Base-by-base conservation (phyloP, 768 basidiomycete genomes). In the Neoboletus magnificus region DNA sequence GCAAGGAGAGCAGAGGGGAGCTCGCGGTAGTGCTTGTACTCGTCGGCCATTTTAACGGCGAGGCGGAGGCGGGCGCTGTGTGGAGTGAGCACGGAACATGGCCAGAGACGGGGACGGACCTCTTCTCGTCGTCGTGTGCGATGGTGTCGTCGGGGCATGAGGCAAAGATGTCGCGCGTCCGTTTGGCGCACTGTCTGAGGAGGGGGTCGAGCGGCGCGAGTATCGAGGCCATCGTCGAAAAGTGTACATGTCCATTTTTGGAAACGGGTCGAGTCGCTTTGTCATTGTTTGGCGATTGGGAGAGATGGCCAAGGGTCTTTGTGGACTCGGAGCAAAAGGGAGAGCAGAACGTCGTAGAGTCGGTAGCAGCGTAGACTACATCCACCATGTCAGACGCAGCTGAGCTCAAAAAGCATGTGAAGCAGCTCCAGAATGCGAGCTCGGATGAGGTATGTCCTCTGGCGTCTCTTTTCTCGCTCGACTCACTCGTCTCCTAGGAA, bases 1-100 rank as follows among this genome's bases (percentile, higher is more conserved):
- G 87, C 77, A 30, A 91, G 74, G 33, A 98, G 74, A 1, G 89
- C 83, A 4, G 91, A 72, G 0, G 96, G 96, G 2, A 98, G 83
- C 29, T 87, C 83, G 68, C 89, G 91, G 67, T 80, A 90, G 68
- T 97, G 85, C 45, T 82, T 80, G 71, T 94, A 99, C 74, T 98
- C 96, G 66, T 92, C 85, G 33, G 85, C 80, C 30, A 98, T 87
- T 77, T 97, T 97, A 46, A 90, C 83, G 3, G 92, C 79, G 35
- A 97, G 71, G 35, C 86, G 82, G 45, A 92, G 70, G 37, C 87
- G 81, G n/a, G 85, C 76, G 63, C 91, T 54, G 48, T 46, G 22
- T 30, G 3, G 23, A 3, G 35, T 50, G 32, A 50, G 43, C 7
- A 12, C 0, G 33, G 3, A 4, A 2, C 5, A 6, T 8, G n/a